Conservation (phyloP, 805 yeast species). For the Sugiyamaella mastotermitis region DNA sequence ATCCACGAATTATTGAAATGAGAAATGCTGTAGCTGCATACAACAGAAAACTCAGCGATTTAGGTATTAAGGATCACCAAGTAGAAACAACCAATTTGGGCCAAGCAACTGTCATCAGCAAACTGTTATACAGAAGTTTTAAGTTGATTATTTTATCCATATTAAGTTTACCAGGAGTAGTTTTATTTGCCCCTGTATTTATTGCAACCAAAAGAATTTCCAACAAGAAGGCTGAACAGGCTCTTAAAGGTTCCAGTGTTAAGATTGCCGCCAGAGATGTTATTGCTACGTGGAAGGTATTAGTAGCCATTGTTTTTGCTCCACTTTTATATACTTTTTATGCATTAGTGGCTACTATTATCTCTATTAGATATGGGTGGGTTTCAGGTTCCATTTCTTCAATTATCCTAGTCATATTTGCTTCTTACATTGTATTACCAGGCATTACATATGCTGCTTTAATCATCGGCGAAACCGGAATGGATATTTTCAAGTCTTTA, state of each 20-base stretch:
- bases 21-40: conserved; percentile 61
- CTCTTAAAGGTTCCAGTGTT: conserved; percentile 81
- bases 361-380: conserved; percentile 28
- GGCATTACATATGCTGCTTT: conserved; percentile 84
- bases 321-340: conserved; percentile 81
- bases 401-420: conserved; percentile 34
- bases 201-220: conserved; percentile 71
- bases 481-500: conserved; percentile 78
- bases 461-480: conserved; percentile 86
- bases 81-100: conserved; percentile 52
- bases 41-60: conserved; percentile 55
- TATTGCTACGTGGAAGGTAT: conserved; percentile 93
- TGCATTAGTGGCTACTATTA: conserved; percentile 44
- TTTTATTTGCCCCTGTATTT: conserved; percentile 85
- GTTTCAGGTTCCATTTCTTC: conserved; percentile 24
- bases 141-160: conserved; percentile 51
- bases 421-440: conserved; percentile 59
- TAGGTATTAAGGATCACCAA: conserved; percentile 69
- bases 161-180: conserved; percentile 80
- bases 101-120: conserved; percentile 43
- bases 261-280: conserved; percentile 91
- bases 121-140: conserved; percentile 44
- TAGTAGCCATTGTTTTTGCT: conserved; percentile 82
- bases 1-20: conserved; percentile 57
- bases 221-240: conserved; percentile 62